These are phyloP conservation scores for Hirsutella minnesotensis DNA, from an alignment of 2,329 filamentous ascomycete species.

Conservation along the genomic window DNA sequence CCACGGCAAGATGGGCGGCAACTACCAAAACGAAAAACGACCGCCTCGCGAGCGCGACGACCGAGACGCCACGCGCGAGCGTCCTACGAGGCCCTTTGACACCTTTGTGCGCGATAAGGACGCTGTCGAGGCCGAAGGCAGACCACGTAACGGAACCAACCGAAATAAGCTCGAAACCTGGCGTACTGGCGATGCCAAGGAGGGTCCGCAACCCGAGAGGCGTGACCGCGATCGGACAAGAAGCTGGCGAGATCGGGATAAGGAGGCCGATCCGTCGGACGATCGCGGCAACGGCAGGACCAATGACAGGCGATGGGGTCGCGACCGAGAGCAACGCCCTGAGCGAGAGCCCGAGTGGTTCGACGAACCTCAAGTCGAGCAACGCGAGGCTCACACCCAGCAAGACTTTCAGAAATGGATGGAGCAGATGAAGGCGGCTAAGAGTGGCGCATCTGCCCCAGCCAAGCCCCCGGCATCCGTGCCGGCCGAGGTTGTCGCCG, in stretches of 20 bases:
- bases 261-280: conserved; percentile 27
- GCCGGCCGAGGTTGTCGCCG: conserved; percentile 23
- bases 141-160: conserved; percentile 51
- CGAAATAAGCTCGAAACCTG: conserved; percentile 63
- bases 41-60: conserved; percentile 42
- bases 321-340: conserved; percentile 44
- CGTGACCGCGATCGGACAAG: conserved; percentile 46
- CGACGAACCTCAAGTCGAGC: conserved; percentile 60
- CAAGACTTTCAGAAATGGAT: conserved; percentile 95
- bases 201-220: conserved; percentile 18
- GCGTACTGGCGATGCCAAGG: conserved; percentile 47
- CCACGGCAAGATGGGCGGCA: conserved; percentile 50
- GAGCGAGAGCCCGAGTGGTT: conserved; percentile 90
- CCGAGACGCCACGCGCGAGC: conserved; percentile 38
- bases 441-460: conserved; percentile 21
- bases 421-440: conserved; percentile 71
- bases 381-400: conserved; percentile 62
- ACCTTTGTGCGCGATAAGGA: conserved; percentile 37
- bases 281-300: conserved; percentile 45
- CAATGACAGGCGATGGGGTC: conserved; percentile 41
- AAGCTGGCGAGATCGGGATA: conserved; percentile 48
- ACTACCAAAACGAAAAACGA: conserved; percentile 28
- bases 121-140: conserved; percentile 36
- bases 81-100: conserved; percentile 37
- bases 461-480: conserved; percentile 21